Base-by-base conservation (phyloP, 495 filamentous ascomycete genomes). In the Polyplosphaeria fusca region DNA sequence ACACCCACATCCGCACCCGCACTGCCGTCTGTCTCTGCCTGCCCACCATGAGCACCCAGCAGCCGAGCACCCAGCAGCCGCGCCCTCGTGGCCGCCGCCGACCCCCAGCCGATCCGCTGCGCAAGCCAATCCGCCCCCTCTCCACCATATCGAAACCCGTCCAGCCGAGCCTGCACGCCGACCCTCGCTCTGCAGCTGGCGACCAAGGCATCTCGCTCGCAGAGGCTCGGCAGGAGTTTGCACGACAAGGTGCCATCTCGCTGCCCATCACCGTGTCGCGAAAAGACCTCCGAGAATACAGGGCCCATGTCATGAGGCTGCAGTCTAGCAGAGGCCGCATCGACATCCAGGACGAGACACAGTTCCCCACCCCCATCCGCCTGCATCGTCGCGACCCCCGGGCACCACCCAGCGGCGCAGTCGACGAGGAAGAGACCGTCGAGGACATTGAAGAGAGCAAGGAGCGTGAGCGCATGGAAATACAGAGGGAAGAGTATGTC, bases 361-460 rank as follows among this genome's bases (percentile, higher is more conserved):
- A 95, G 48, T 98, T 97, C 64, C 86, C 86, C 9, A 81, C 89
- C 38, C 93, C 93, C 0, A 86, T 98, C 16, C 80, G 88, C 16
- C 72, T 97, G 40, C 91, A 96, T 69, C 86, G 93, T 30, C 86
- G 92, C 7, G 90, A 95, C 68, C 91, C 92, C n/a, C 79, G 86
- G 43, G 79, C 86, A 49, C 81, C 84, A 38, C 77, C 82, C 7
- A 52, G 68, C 26, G 69, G 73, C 16, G 60, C 67, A 0, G 73
- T 73, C 24, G 71, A 73, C 2, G 76, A 76, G 25, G 71, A 61
- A 16, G 72, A 71, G 22, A 67, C 69, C 5, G 72, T 75, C 42
- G 75, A 83, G 24, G 75, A 73, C 74, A 70, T 63, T 69, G 81
- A 75, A 45, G 79, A 82, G 44, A 81, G 81, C 45, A 77, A 78